Percentiles rank a stretch among this genome's conserved stretches.
phyloP scores from a whole-genome alignment of 1,284 basidiomycete genomes.

The Ustilago loliicola region DNA sequence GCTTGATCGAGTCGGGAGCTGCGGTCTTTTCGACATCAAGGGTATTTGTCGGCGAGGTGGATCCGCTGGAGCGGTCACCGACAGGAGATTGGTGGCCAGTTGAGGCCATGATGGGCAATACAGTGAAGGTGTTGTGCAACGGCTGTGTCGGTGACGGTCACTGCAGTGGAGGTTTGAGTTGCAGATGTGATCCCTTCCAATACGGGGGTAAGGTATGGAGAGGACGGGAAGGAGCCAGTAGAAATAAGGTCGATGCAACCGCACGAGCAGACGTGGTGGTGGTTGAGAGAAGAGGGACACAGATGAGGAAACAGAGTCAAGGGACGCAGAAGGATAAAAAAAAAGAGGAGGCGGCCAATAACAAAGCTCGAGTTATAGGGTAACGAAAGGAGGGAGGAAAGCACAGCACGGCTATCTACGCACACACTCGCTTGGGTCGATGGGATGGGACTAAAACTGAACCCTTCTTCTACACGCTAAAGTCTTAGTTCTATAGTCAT shows the following conservation, averaged over 20 bases:
- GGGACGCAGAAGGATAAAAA: constrained; percentile 14
- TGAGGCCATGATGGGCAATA: constrained; percentile 31
- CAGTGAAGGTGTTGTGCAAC: neutral
- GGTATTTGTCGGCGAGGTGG: constrained; percentile 35
- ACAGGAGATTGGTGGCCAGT: constrained; percentile 31
- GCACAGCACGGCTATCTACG: neutral
- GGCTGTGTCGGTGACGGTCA: no score
- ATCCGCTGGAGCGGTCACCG: constrained; percentile 32
- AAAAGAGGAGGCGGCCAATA: constrained; percentile 16
- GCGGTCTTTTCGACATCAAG: constrained; percentile 41
- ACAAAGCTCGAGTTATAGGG: constrained; percentile 13
- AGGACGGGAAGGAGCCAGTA: constrained; percentile 10
- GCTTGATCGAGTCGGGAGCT: constrained; percentile 25
- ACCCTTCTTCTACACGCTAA: constrained; percentile 3
- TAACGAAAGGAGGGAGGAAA: neutral
- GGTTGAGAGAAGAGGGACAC: neutral
- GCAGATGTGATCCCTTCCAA: constrained; percentile 5
- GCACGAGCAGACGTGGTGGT: constrained; percentile 7
- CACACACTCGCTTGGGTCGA: neutral
- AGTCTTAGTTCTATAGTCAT: neutral
- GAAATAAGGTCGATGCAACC: constrained; percentile 6
- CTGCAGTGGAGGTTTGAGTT: neutral
- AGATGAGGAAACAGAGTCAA: constrained; percentile 1
- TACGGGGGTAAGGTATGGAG: constrained; percentile 6
- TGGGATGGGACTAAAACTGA: constrained; percentile 11